These are phyloP conservation scores for Nepenthes alata DNA, from an alignment of 179 eudicot species.

Conservation along the genomic window DNA sequence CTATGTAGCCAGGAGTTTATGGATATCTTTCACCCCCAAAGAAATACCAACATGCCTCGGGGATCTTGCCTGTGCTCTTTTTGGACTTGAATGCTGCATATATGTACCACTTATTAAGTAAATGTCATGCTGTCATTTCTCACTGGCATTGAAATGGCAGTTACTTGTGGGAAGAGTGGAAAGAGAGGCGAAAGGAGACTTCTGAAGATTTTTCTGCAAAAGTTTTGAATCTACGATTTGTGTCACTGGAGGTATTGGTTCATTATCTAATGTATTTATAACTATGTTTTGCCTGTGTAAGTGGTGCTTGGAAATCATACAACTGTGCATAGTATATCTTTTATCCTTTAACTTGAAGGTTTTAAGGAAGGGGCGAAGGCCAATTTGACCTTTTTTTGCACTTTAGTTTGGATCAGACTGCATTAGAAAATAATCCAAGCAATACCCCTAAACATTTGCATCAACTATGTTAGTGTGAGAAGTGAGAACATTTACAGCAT, in stretches of 20 bases:
- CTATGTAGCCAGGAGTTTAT: too few species aligned
- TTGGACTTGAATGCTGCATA: background rate
- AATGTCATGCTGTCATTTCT: background rate
- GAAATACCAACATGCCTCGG: background rate
- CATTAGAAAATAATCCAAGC: too few species aligned
- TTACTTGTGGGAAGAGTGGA: slow-evolving; percentile 96
- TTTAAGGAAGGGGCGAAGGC: too few species aligned
- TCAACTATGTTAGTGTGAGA: too few species aligned
- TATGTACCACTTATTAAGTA: background rate
- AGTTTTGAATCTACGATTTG: slow-evolving; percentile 58
- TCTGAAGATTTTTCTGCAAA: slow-evolving; percentile 51
- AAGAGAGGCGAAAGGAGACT: slow-evolving; percentile 62
- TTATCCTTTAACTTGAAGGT: background rate
- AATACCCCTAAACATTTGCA: too few species aligned
- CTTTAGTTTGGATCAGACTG: too few species aligned
- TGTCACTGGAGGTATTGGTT: slow-evolving; percentile 67
- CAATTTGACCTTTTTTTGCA: too few species aligned
- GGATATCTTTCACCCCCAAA: too few species aligned
- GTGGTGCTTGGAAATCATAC: background rate
- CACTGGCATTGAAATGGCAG: slow-evolving; percentile 25
- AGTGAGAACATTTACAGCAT: too few species aligned
- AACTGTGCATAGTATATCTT: background rate
- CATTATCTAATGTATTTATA: too few species aligned
- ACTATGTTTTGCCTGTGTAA: background rate
- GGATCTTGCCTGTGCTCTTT: background rate